These are phyloP conservation scores for Talinum fruticosum DNA, from an alignment of 148 eudicot genomes.

Conservation along the genomic window DNA sequence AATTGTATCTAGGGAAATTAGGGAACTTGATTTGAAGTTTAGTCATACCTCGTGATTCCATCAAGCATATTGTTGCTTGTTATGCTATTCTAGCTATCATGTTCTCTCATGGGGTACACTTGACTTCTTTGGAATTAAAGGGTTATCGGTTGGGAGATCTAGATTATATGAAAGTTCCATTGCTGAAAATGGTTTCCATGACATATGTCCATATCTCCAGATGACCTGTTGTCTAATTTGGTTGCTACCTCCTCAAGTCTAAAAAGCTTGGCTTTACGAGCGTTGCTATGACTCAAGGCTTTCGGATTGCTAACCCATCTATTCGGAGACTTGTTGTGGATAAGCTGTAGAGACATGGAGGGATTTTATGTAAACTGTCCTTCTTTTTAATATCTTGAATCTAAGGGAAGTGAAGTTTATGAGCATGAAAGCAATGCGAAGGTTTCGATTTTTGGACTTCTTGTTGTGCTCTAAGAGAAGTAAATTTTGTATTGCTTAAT, in stretches of 20 bases:
- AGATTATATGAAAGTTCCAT: conserved; percentile 1
- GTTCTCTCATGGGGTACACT: conserved; percentile 8
- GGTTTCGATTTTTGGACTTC: neutral
- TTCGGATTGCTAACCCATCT: neutral
- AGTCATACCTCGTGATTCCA: neutral
- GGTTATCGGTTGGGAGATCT: conserved; percentile 11
- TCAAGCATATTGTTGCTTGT: neutral
- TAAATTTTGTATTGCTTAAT: neutral
- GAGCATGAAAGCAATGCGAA: neutral
- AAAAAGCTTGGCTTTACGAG: conserved; percentile 5
- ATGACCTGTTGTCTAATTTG: neutral
- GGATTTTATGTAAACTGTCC: conserved; percentile 8
- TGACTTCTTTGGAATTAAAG: conserved; percentile 7
- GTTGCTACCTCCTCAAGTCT: conserved; percentile 5
- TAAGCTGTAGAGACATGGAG: neutral
- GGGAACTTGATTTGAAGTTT: conserved; percentile 4
- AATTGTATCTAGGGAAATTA: conserved; percentile 4
- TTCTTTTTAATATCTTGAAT: conserved; percentile 7
- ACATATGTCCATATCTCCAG: neutral
- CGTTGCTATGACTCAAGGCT: neutral
- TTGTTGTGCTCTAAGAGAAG: neutral
- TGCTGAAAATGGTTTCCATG: conserved; percentile 12
- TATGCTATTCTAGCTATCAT: conserved; percentile 1
- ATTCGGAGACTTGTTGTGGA: conserved; percentile 3
- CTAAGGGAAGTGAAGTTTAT: neutral